A percentile compares a stretch with the other conserved stretches of the same genome.
Conservation (phyloP, 345 rosid genomes). For the Dipteronia sinensis region DNA sequence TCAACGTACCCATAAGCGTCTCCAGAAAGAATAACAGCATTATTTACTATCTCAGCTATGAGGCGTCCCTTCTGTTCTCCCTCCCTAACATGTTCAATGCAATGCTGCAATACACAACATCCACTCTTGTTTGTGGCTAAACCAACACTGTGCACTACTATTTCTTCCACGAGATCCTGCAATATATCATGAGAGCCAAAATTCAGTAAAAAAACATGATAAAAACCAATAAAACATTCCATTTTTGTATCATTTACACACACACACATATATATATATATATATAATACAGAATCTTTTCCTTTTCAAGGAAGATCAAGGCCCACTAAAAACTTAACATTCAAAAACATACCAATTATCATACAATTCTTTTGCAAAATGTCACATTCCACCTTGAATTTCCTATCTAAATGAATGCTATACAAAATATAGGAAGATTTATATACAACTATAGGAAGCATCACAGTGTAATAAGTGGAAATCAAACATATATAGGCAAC, state of each 20-base stretch:
- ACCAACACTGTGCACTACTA: conserved; percentile 28
- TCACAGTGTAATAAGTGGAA: background rate
- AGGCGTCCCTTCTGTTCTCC: conserved; percentile 28
- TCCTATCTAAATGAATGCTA: background rate
- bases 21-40: conserved; percentile 35
- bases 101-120: conserved; percentile 41
- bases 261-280: too few relatives aligned
- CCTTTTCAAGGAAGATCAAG: too few relatives aligned
- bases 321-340: too few relatives aligned
- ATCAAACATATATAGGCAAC: background rate
- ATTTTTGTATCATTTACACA: background rate
- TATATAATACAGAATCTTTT: too few relatives aligned
- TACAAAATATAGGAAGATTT: background rate
- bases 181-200: background rate
- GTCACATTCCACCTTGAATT: background rate
- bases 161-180: conserved; percentile 35
- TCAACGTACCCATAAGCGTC: conserved; percentile 43
- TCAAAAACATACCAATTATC: too few relatives aligned
- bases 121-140: conserved; percentile 46
- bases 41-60: conserved; percentile 20
- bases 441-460: background rate
- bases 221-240: background rate
- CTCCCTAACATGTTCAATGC: conserved; percentile 7
- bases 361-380: background rate
- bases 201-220: background rate